Base-by-base conservation (phyloP, 257 asterid genomes). In the Nicotiana obtusifolia region DNA sequence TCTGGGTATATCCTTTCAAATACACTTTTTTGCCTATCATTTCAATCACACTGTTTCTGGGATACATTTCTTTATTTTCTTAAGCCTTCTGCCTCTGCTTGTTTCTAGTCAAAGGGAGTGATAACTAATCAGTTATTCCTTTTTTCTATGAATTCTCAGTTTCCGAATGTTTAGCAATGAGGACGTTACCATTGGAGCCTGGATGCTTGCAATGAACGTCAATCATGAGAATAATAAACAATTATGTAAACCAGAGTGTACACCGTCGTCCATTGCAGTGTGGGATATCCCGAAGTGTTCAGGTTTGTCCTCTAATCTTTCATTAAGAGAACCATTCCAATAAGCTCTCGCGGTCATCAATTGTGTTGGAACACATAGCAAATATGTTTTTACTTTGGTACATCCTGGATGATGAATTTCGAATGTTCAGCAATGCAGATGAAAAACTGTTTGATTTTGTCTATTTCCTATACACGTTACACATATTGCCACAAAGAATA, bases 151-250 rank as follows among this genome's bases (percentile, higher is more conserved):
- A 80, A 49, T 30, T 81, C 52, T 30, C 95, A 96, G 99, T 88
- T 94, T 96, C 87, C 93, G 99, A 81, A 94, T 94, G 98, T 96
- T 96, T 83, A 94, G 97, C 89, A 96, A 96, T 65, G 99, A 96
- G 91, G 99, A 96, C 84, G 99, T 96, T 7, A 96, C 99, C n/a
- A 96, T 96, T 83, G 99, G 99, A 64, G 89, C 99, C 9, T 96
- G 98, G 99, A 96, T 96, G 98, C 97, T 96, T 41, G 98, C 99
- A 31, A 96, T 96, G 99, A 96, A 96, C 73, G 98, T 96, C 75
- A 86, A 89, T 81, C 98, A 92, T 53, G 99, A 96, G 91, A 88
- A 92, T 64, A 88, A 90, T 77, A 89, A 91, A 84, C 82, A 66
- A 61, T 91, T 96, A 61, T 96, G 99, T 65, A 87, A 86, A 82